Conservation (phyloP, 108 stramenopile genomes). For the Thalassiosira profunda region DNA sequence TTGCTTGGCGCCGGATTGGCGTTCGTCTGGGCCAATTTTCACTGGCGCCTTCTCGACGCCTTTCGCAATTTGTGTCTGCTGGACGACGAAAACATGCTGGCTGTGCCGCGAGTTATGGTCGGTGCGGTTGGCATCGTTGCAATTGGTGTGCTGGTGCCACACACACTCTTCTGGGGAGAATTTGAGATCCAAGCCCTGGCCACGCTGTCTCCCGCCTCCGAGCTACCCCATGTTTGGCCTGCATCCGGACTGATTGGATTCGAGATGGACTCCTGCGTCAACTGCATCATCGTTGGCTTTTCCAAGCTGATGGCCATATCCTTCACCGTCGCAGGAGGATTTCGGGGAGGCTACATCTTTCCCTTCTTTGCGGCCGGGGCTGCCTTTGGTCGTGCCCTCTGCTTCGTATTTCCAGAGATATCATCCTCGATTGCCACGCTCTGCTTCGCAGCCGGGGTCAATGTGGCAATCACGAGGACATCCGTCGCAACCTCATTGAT, state of each 20-base stretch:
- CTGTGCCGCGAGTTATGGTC: conserved; percentile 54
- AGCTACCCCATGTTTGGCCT: conserved; percentile 64
- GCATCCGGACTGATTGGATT: conserved; percentile 62
- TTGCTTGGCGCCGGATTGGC: conserved; percentile 63
- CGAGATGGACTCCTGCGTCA: conserved; percentile 52
- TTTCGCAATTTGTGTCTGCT: conserved; percentile 47
- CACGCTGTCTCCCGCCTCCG: conserved; percentile 51
- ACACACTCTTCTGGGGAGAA: conserved; percentile 81
- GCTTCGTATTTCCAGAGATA: conserved; percentile 33
- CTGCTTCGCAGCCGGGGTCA: conserved; percentile 66
- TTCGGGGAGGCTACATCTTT: conserved; percentile 72
- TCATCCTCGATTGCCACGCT: conserved; percentile 46
- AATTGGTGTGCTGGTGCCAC: conserved; percentile 59
- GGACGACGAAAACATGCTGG: conserved; percentile 37
- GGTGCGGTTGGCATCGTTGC: conserved; percentile 47
- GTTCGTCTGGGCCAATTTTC: conserved; percentile 55
- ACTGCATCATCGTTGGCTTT: conserved; percentile 53
- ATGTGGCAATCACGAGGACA: conserved; percentile 75
- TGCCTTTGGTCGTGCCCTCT: conserved; percentile 60
- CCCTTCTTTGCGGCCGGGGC: conserved; percentile 66
- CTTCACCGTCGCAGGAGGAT: conserved; percentile 72
- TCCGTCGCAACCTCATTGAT: conserved; percentile 62
- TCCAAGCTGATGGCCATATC: conserved; percentile 67
- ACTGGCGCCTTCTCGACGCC: conserved; percentile 47
- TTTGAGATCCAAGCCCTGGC: conserved; percentile 59